Conservation (phyloP, 2,329 filamentous ascomycete genomes). For the Sphaerulina populicola region DNA sequence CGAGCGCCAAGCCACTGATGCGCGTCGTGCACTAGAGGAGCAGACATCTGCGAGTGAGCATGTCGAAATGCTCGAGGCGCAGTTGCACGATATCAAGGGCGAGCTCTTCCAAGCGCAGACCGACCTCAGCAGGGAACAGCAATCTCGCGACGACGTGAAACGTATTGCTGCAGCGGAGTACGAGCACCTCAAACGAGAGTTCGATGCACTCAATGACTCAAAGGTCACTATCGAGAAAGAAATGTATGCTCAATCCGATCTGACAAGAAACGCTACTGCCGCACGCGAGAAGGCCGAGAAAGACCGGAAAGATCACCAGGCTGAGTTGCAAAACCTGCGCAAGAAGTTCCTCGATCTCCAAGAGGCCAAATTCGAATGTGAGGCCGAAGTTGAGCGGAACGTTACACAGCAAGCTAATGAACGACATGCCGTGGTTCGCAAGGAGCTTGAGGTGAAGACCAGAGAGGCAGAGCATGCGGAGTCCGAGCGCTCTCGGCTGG, state of each 20-base stretch:
- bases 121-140: slow-evolving; percentile 81
- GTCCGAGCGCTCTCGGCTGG: slow-evolving; percentile 65
- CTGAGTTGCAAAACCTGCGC: slow-evolving; percentile 72
- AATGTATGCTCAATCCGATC: slow-evolving; percentile 90
- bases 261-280: slow-evolving; percentile 75
- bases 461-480: slow-evolving; percentile 71
- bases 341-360: slow-evolving; percentile 78
- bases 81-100: slow-evolving; percentile 78
- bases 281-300: slow-evolving; percentile 70
- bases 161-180: slow-evolving; percentile 85
- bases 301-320: slow-evolving; percentile 80
- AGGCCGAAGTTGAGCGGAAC: slow-evolving; percentile 69
- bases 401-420: slow-evolving; percentile 72
- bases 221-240: slow-evolving; percentile 98
- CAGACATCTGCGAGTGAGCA: slow-evolving; percentile 85
- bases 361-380: slow-evolving; percentile 73
- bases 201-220: slow-evolving; percentile 75
- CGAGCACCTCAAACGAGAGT: slow-evolving; percentile 72
- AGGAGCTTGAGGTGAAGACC: slow-evolving; percentile 72
- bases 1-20: slow-evolving; percentile 80
- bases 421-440: slow-evolving; percentile 65
- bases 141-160: slow-evolving; percentile 88
- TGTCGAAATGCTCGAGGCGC: slow-evolving; percentile 76
- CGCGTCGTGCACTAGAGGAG: slow-evolving; percentile 75
- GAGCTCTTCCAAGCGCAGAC: slow-evolving; percentile 78